Conservation (phyloP, 768 basidiomycete genomes). For the Tulasnella sp. region DNA sequence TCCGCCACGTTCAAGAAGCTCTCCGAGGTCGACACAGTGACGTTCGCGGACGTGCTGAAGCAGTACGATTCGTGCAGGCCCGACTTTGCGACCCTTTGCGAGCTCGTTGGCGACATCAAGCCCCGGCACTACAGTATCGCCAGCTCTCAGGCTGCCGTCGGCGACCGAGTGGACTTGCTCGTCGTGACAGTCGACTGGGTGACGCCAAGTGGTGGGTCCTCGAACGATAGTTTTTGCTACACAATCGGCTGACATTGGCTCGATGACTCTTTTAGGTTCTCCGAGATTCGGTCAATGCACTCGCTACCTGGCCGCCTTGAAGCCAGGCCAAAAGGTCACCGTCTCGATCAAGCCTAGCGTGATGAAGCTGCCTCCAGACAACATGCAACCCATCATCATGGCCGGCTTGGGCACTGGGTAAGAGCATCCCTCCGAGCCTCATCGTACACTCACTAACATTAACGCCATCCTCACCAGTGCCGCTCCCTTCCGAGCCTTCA, state of each 20-base stretch:
- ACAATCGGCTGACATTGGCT: neutral
- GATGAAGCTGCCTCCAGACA: constrained; percentile 91
- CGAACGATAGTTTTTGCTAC: neutral
- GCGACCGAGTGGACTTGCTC: constrained; percentile 88
- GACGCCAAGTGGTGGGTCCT: constrained; percentile 66
- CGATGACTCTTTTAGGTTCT: constrained; percentile 48
- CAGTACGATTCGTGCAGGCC: constrained; percentile 76
- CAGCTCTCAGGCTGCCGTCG: constrained; percentile 90
- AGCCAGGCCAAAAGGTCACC: constrained; percentile 86
- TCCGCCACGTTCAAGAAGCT: constrained; percentile 90
- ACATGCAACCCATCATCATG: constrained; percentile 92
- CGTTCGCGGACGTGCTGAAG: constrained; percentile 81
- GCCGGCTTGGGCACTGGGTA: constrained; percentile 92
- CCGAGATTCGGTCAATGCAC: constrained; percentile 92
- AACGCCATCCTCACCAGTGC: constrained; percentile 43
- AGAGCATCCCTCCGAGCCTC: constrained; percentile 21
- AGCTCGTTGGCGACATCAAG: constrained; percentile 90
- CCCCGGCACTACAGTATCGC: constrained; percentile 98
- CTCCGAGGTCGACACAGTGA: constrained; percentile 90
- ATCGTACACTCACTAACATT: neutral
- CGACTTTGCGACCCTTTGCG: constrained; percentile 78
- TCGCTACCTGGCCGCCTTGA: constrained; percentile 81
- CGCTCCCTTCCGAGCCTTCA: constrained; percentile 98
- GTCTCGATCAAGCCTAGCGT: constrained; percentile 98
- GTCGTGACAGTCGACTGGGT: constrained; percentile 97